Percentiles rank a stretch among this genome's conserved stretches.
phyloP scores from a whole-genome alignment of 805 yeast genomes.

The Naumovozyma castellii region DNA sequence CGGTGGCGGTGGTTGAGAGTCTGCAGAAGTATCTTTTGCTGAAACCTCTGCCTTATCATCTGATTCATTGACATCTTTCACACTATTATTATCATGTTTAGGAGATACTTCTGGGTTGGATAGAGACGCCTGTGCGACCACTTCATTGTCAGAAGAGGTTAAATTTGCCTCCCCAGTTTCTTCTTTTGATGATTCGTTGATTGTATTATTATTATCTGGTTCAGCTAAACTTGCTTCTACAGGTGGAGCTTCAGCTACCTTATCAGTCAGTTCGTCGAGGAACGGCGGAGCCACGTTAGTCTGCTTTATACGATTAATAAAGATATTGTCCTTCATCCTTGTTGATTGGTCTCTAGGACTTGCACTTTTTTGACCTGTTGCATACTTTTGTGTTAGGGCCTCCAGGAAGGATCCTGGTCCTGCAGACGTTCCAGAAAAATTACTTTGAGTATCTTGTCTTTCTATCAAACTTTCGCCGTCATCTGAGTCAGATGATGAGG shows the following conservation, averaged over 20 bases:
- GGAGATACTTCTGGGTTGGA: too few relatives aligned
- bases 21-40: too few relatives aligned
- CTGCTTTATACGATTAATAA: conserved; percentile 25
- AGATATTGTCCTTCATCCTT: conserved; percentile 13
- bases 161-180: too few relatives aligned
- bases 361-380: conserved; percentile 17
- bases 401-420: conserved; percentile 25
- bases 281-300: conserved; percentile 17
- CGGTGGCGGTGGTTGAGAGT: background rate
- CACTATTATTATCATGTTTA: too few relatives aligned
- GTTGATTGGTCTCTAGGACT: conserved; percentile 2
- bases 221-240: background rate
- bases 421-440: conserved; percentile 8
- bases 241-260: conserved; percentile 7
- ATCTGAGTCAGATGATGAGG: conserved; percentile 1
- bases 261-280: conserved; percentile 20
- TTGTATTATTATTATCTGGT: background rate
- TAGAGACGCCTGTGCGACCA: too few relatives aligned
- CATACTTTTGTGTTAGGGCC: conserved; percentile 27
- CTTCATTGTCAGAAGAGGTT: too few relatives aligned
- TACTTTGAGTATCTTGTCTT: conserved; percentile 5
- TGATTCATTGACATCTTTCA: too few relatives aligned
- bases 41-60: background rate
- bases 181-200: too few relatives aligned
- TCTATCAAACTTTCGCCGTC: conserved; percentile 6